Conservation (phyloP, 73 alveolate genomes). For the Stentor roeselii region DNA sequence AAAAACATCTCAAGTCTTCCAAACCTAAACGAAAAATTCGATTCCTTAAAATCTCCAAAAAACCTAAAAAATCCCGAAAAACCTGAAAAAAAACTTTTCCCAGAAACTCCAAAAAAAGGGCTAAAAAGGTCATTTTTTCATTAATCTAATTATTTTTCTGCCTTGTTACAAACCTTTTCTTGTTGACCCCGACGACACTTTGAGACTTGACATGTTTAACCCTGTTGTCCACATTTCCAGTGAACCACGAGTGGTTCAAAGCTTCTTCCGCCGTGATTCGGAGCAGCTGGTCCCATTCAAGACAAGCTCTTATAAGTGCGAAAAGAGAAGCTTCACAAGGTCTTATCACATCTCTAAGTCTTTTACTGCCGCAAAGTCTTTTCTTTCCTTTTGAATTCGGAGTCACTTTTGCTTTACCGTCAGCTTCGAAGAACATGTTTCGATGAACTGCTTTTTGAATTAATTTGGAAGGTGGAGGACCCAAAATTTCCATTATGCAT, state of each 20-base stretch:
- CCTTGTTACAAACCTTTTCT: too few species aligned
- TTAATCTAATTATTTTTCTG: too few species aligned
- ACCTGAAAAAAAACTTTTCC: too few species aligned
- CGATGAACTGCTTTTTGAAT: not conserved
- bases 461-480: not conserved
- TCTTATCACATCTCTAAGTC: not conserved
- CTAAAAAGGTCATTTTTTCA: too few species aligned
- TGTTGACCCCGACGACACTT: too few species aligned
- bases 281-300: not conserved
- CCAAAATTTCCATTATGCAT: not conserved
- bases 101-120: too few species aligned
- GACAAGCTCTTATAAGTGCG: not conserved
- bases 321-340: not conserved
- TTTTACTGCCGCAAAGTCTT: not conserved
- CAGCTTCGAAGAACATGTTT: not conserved
- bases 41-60: too few species aligned
- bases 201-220: too few species aligned
- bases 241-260: not conserved
- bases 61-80: too few species aligned
- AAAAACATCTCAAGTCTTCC: too few species aligned
- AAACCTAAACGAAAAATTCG: too few species aligned
- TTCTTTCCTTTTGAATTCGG: not conserved
- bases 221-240: too few species aligned
- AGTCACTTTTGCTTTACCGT: not conserved
- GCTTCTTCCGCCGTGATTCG: not conserved